Evolutionary conservation across 257 asterid species (phyloP), one percentile per base, ranked within the genome.

Genomic region (Salvia hispanica): DNA sequence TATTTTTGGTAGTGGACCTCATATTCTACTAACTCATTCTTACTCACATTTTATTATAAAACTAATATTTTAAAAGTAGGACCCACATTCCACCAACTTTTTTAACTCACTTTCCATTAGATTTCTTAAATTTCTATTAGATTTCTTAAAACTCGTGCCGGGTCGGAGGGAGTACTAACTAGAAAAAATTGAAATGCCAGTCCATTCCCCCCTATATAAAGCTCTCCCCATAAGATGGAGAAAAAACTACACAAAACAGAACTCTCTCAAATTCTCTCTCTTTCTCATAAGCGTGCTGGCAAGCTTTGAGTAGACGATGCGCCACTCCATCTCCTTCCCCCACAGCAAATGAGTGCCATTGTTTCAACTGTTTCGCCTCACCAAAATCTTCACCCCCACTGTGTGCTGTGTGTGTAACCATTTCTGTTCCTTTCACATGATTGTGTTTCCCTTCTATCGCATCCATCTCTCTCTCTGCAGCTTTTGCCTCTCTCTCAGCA

Each of bases 401-500:
- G 57, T 54, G 37, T 71, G 61, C 62, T 58, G 51, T 58, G 37
- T 18, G 61, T 48, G 67, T 70, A 21, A 40, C 67, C 54, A 25
- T 21, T 18, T 21, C 67, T 62, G 42, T 62, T 18, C 13, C 42
- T 9, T 9, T 2, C 76, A 48, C 79, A 74, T 73, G 78, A 74
- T 77, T 46, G 21, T 64, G 72, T 67, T 77, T 61, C 42, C 66
- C 40, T 40, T 69, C 68, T 59, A 9, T 42, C 58, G 66, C 10
- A n/a, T 7, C 67, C 2, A 1, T 28, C 57, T 28, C 64, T 0
- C 40, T 40, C 54, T 44, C 70, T 63, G 74, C 89, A 83, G 89
- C 89, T 84, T 85, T 85, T 83, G 81, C 55, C 75, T 74, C 85
- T 78, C 67, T 18, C 61, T 21, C 21, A 75, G 62, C 82, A 87